Evolutionary conservation across 768 basidiomycete species (phyloP).

Genomic region (Antrodiella citrinella): DNA sequence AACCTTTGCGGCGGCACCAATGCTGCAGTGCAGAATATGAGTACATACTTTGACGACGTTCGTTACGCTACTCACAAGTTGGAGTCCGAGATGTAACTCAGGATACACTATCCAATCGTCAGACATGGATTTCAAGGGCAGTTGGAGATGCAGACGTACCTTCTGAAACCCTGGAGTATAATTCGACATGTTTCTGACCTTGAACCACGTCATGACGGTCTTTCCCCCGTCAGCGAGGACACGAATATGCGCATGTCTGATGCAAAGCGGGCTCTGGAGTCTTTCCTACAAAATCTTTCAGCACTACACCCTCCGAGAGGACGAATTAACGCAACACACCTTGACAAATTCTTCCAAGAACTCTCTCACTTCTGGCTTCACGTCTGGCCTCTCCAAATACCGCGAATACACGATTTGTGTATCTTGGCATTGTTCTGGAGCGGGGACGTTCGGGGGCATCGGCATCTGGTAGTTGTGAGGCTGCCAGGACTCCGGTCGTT

Average conservation of each 20-base stretch:
- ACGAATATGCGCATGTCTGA: constrained; percentile 45
- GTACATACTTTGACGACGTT: neutral
- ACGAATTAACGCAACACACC: constrained; percentile 3
- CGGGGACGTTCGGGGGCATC: constrained; percentile 48
- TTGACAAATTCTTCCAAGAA: constrained; percentile 4
- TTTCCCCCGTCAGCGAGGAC: constrained; percentile 37
- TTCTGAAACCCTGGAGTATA: constrained; percentile 74
- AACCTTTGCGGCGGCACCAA: constrained; percentile 44
- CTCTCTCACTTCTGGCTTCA: constrained; percentile 20
- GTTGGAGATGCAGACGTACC: constrained; percentile 33
- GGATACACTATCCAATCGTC: constrained; percentile 48
- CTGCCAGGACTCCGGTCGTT: constrained; percentile 71
- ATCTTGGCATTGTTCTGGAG: constrained; percentile 55
- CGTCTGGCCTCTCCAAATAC: constrained; percentile 20
- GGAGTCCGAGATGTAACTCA: constrained; percentile 73
- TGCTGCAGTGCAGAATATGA: constrained; percentile 29
- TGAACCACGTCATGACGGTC: constrained; percentile 73
- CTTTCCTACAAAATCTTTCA: constrained; percentile 53
- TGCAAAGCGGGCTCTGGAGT: constrained; percentile 55
- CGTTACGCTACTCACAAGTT: constrained; percentile 50
- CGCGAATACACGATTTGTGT: constrained; percentile 37
- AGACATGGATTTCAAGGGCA: neutral
- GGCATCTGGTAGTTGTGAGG: constrained; percentile 52
- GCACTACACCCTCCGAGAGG: too few species aligned
- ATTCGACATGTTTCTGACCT: constrained; percentile 55